Percentiles rank a stretch among this genome's conserved stretches.
phyloP scores from a whole-genome alignment of 208 protist species.

The Leishmania braziliensis region DNA sequence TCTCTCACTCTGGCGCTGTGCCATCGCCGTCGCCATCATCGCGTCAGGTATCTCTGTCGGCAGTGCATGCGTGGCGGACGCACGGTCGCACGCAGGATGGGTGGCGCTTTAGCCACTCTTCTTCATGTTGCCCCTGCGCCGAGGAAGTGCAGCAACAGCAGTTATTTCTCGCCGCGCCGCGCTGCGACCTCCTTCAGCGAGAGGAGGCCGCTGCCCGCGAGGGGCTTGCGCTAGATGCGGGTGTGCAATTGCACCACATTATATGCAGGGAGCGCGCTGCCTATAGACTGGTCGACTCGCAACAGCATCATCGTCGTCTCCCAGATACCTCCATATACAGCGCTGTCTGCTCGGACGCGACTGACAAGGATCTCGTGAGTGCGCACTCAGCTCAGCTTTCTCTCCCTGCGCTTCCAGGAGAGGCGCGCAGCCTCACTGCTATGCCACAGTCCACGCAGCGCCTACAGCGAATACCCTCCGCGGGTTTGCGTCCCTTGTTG shows the following conservation, averaged over 20 bases:
- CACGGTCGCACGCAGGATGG: background rate
- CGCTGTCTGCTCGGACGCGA: background rate
- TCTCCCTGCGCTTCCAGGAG: background rate
- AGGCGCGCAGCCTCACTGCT: background rate
- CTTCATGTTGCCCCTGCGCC: background rate
- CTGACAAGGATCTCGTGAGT: background rate
- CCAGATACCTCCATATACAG: background rate
- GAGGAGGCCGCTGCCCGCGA: constrained; percentile 17
- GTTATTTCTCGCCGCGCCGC: background rate
- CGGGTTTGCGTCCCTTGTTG: constrained; percentile 3
- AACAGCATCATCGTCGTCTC: background rate
- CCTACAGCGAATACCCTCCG: constrained; percentile 4
- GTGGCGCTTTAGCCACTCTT: background rate
- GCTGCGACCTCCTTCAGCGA: background rate
- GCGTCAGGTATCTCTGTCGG: background rate
- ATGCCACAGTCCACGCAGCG: background rate
- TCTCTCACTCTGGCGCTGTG: background rate
- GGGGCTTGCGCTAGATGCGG: constrained; percentile 16
- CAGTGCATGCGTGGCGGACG: background rate
- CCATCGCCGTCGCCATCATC: background rate
- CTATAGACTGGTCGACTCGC: background rate
- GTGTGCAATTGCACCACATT: constrained; percentile 16
- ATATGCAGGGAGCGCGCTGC: constrained; percentile 19
- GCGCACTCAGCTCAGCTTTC: background rate
- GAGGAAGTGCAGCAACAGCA: background rate